Percentiles rank a stretch among this genome's conserved stretches.
phyloP scores from a whole-genome alignment of 1,284 basidiomycete species.

The Moesziomyces antarcticus region DNA sequence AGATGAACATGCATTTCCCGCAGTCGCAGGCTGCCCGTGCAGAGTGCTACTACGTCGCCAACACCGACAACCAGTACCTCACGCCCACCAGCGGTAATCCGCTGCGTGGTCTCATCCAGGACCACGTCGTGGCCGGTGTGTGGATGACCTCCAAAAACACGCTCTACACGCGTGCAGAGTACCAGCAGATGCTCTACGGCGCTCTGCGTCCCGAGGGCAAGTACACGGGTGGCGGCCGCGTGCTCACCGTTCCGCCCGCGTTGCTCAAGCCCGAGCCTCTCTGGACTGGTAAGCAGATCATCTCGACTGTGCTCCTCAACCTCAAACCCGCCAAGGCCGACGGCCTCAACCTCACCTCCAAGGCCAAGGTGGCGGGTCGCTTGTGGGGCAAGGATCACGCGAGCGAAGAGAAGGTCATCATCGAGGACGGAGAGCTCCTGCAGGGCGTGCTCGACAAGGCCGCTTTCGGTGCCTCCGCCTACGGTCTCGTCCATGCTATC shows the following conservation, averaged over 20 bases:
- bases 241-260: constrained; percentile 87
- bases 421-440: constrained; percentile 93
- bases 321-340: constrained; percentile 84
- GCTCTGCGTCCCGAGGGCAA: constrained; percentile 89
- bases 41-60: constrained; percentile 81
- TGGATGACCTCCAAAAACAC: constrained; percentile 99
- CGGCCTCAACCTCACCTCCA: constrained; percentile 86
- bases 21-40: constrained; percentile 93
- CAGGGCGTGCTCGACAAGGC: constrained; percentile 95
- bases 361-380: constrained; percentile 85
- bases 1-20: constrained; percentile 99
- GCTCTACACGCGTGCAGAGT: constrained; percentile 94
- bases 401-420: constrained; percentile 85
- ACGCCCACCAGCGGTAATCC: constrained; percentile 98
- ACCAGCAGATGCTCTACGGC: constrained; percentile 95
- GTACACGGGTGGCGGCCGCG: constrained; percentile 75
- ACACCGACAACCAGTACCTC: constrained; percentile 98
- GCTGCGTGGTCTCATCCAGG: constrained; percentile 96
- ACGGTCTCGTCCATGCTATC: constrained; percentile 96
- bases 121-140: constrained; percentile 97
- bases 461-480: constrained; percentile 94
- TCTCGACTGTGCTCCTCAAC: constrained; percentile 75
- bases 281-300: constrained; percentile 99
- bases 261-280: constrained; percentile 89
- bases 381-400: constrained; percentile 75